Base-by-base conservation (phyloP, 768 basidiomycete species). In the Leccinum subgranulosum region DNA sequence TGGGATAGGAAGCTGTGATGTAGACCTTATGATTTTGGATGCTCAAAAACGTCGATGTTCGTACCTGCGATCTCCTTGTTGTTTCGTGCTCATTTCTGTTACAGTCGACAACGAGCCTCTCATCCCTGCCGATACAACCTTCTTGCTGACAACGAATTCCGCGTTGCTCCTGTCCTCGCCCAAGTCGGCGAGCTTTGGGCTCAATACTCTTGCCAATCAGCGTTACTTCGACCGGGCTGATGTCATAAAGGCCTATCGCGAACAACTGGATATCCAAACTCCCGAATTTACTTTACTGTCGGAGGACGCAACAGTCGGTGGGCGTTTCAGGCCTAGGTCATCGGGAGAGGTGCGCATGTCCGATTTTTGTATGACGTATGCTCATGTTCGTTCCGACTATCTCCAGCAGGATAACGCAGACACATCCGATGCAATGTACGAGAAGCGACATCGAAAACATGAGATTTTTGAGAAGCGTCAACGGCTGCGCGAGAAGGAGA, bases 401-500 rank as follows among this genome's bases (percentile, higher is more conserved):
- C 45, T 49, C 53, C 62, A 64, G 66, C 64, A 87, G 81, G 80
- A 75, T 51, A 73, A 74, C 19, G 75, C 78, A 59, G 89, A 92
- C 69, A 91, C 86, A 4, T 89, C 89, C 9, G 93, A 96, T 73
- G 82, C 82, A 23, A 81, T 82, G 7, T 96, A 94, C 67, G 83
- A 89, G 71, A 86, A 85, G 61, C 83, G 91, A 46, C 93, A 96
- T 73, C 81, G 85, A 52, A 92, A 90, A 68, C 94, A 90, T 71
- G 92, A 94, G 70, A 81, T 81, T 14, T 88, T 90, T 58, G 94
- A 95, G 73, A 92, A 91, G 69, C 83, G 92, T 8, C 85, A 87
- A 67, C 87, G 92, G 4, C 75, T 90, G 33, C 84, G 92, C 54
- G 93, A 95, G 74, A 92, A 92, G 73, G 93, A 96, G 73, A 93